These are phyloP conservation scores for Suhomyces sp. DNA, from an alignment of 805 yeast genomes.

Conservation along the genomic window DNA sequence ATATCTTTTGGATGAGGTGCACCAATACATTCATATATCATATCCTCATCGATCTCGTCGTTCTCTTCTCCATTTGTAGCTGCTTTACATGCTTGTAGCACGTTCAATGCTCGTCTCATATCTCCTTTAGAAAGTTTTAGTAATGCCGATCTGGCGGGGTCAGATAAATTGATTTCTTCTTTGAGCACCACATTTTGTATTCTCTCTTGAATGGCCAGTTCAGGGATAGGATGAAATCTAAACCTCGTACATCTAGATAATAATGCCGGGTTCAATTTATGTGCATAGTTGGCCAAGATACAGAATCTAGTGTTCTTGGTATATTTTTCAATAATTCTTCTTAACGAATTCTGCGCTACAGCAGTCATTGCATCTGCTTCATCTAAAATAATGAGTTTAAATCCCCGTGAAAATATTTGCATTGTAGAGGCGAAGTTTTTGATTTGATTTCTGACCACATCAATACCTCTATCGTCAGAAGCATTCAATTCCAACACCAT, in stretches of 20 bases:
- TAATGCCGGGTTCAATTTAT: slow-evolving; percentile 92
- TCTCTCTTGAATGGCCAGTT: slow-evolving; percentile 66
- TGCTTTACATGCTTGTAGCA: slow-evolving; percentile 89
- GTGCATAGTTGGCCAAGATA: slow-evolving; percentile 92
- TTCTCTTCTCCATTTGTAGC: slow-evolving; percentile 49
- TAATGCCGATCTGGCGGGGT: slow-evolving; percentile 64
- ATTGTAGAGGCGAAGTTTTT: slow-evolving; percentile 94
- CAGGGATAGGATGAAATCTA: slow-evolving; percentile 80
- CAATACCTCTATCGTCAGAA: slow-evolving; percentile 96
- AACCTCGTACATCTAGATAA: slow-evolving; percentile 93
- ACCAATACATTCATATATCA: slow-evolving; percentile 93
- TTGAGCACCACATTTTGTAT: slow-evolving; percentile 64
- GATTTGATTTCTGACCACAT: slow-evolving; percentile 95
- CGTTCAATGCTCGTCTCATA: slow-evolving; percentile 93
- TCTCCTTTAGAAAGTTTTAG: slow-evolving; percentile 84
- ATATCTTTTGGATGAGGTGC: slow-evolving; percentile 90
- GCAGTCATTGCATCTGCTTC: slow-evolving; percentile 96
- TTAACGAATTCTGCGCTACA: slow-evolving; percentile 79
- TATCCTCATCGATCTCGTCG: slow-evolving; percentile 59
- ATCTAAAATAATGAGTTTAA: slow-evolving; percentile 87
- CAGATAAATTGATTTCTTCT: slow-evolving; percentile 60
- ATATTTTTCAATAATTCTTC: slow-evolving; percentile 86
- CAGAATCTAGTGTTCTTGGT: slow-evolving; percentile 95
- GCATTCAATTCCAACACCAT: slow-evolving; percentile 96
- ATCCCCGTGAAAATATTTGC: slow-evolving; percentile 85